phyloP scores from a whole-genome alignment of 345 rosid genomes.

The Populus nigra region DNA sequence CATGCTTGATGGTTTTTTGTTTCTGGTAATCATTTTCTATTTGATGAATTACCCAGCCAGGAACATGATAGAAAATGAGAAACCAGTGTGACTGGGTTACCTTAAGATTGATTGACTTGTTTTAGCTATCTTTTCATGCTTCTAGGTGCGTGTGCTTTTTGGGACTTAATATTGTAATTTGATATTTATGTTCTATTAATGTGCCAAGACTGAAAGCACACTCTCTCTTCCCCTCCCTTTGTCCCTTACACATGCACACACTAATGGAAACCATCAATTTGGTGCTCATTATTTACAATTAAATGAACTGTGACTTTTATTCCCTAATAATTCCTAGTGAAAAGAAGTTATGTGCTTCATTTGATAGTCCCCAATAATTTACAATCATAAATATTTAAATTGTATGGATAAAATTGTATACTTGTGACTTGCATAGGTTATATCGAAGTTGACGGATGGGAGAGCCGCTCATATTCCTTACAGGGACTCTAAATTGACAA shows the following conservation, averaged over 20 bases:
- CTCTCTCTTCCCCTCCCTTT: not conserved
- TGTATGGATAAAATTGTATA: constrained; percentile 8
- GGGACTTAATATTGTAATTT: not conserved
- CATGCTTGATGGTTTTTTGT: not conserved
- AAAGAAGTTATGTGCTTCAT: not conserved
- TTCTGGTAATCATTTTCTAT: not conserved
- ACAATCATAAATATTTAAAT: not conserved
- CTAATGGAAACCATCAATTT: not conserved
- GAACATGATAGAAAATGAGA: not conserved
- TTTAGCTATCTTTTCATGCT: not conserved
- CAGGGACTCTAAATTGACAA: constrained; percentile 95
- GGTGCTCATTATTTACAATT: not conserved
- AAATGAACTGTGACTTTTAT: not conserved
- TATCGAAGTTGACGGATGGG: constrained; percentile 93
- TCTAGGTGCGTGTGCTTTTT: not conserved
- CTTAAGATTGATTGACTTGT: constrained; percentile 2
- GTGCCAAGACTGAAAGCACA: not conserved
- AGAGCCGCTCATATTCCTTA: constrained; percentile 90
- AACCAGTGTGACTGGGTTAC: not conserved
- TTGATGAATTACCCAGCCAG: not conserved
- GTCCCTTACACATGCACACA: not conserved
- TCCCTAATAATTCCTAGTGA: not conserved
- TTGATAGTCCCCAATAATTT: not conserved
- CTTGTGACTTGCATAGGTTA: constrained; percentile 56
- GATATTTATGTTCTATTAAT: not conserved